Conservation (phyloP, 306 rosid species). For the Trifolium fragiferum region DNA sequence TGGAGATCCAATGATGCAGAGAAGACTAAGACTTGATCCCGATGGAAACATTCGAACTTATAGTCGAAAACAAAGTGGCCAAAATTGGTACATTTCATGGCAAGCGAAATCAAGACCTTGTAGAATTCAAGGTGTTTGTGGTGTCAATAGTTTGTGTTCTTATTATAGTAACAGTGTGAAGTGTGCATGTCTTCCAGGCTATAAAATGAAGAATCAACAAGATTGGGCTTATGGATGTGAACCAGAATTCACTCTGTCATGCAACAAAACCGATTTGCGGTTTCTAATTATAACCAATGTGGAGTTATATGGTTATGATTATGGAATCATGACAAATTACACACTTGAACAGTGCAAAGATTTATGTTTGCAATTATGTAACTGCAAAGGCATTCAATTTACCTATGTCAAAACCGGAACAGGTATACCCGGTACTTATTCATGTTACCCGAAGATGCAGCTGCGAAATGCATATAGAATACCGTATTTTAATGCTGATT, state of each 20-base stretch:
- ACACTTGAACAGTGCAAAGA: slow-evolving; percentile 45
- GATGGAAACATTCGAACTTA: slow-evolving; percentile 62
- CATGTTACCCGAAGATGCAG: slow-evolving; percentile 54
- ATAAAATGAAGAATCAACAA: slow-evolving; percentile 19
- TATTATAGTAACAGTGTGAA: slow-evolving; percentile 25
- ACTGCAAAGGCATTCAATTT: slow-evolving; percentile 55
- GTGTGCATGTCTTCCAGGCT: slow-evolving; percentile 57
- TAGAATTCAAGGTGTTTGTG: slow-evolving; percentile 60
- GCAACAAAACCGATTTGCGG: slow-evolving; percentile 33
- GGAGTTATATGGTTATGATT: slow-evolving; percentile 61
- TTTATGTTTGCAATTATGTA: slow-evolving; percentile 45
- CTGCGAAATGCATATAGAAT: slow-evolving; percentile 54
- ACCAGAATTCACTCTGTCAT: slow-evolving; percentile 43
- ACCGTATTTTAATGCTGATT: slow-evolving; percentile 44
- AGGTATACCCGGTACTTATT: background rate
- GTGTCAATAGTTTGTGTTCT: slow-evolving; percentile 48
- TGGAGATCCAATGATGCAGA: slow-evolving; percentile 37
- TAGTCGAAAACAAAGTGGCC: slow-evolving; percentile 39
- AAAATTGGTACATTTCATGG: slow-evolving; percentile 56
- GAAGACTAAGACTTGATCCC: slow-evolving; percentile 53
- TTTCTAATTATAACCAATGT: slow-evolving; percentile 33
- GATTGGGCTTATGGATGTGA: slow-evolving; percentile 60
- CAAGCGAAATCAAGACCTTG: slow-evolving; percentile 54
- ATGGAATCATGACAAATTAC: slow-evolving; percentile 39
- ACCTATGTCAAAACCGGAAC: background rate